A percentile compares a stretch with the other conserved stretches of the same genome.
Evolutionary conservation across 129 eudicot genomes (phyloP).

Genomic region (Chrysanthemum seticuspe): DNA sequence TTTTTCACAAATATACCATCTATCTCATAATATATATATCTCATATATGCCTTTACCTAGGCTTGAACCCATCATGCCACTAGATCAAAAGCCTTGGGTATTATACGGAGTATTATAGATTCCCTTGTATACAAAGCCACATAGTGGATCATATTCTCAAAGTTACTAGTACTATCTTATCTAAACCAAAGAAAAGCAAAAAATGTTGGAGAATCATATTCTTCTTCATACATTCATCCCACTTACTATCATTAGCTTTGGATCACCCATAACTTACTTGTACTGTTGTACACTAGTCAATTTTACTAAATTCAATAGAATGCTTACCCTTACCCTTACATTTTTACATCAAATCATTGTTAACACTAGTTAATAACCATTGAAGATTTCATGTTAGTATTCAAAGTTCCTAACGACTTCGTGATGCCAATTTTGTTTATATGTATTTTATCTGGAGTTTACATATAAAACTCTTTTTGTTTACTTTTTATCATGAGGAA

Average conservation of each 20-base stretch:
- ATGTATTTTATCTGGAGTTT: no score
- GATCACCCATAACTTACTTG: neutral
- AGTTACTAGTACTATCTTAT: constrained; percentile 22
- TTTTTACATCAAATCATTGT: neutral
- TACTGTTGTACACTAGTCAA: neutral
- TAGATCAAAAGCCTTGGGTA: no score
- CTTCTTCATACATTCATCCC: neutral
- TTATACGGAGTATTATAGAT: constrained; percentile 2
- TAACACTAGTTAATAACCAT: no score
- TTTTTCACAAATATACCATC: no score
- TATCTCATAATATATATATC: no score
- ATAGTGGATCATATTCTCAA: constrained; percentile 33
- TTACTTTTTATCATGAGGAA: neutral
- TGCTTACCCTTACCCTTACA: neutral
- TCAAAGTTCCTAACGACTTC: no score
- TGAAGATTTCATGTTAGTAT: no score
- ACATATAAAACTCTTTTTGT: no score
- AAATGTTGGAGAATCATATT: constrained; percentile 32
- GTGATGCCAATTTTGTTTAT: no score
- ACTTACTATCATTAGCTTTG: neutral
- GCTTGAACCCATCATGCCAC: no score
- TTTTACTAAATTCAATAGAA: no score
- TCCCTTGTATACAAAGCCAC: constrained; percentile 1
- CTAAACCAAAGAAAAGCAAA: constrained; percentile 21
- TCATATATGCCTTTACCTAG: no score